Evolutionary conservation across 1,284 basidiomycete genomes (phyloP).

Genomic region (Xerocomus nothofagi): DNA sequence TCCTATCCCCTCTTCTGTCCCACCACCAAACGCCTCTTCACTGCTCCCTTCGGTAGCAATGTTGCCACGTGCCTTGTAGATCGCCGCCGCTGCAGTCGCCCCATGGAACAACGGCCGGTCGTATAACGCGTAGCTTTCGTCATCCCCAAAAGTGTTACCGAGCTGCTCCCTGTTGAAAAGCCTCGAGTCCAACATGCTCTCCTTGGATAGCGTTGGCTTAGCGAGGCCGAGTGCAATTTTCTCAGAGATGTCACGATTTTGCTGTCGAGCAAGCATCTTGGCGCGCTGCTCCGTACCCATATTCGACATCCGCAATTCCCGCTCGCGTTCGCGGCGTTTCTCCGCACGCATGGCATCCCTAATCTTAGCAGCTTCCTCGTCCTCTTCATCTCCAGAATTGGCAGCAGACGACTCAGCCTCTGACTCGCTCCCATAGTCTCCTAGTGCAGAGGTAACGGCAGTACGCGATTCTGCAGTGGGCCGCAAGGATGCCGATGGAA

Average conservation of each 20-base stretch:
- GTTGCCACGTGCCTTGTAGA: constrained; percentile 91
- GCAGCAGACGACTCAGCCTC: constrained; percentile 51
- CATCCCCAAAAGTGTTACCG: constrained; percentile 80
- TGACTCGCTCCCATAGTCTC: constrained; percentile 82
- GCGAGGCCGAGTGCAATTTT: constrained; percentile 98
- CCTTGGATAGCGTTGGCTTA: constrained; percentile 93
- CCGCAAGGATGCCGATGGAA: constrained; percentile 47
- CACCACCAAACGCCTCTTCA: constrained; percentile 90
- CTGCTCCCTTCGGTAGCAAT: constrained; percentile 69
- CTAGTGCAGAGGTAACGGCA: constrained; percentile 75
- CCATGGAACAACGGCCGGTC: constrained; percentile 96
- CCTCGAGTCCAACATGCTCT: constrained; percentile 95
- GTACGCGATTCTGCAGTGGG: constrained; percentile 60
- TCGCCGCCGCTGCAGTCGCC: constrained; percentile 93
- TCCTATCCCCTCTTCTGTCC: constrained; percentile 91
- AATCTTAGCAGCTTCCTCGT: constrained; percentile 83
- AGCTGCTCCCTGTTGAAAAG: constrained; percentile 96
- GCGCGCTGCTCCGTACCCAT: constrained; percentile 98
- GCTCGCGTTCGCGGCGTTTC: constrained; percentile 91
- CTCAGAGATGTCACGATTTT: constrained; percentile 98
- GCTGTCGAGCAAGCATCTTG: constrained; percentile 91
- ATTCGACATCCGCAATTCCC: constrained; percentile 98
- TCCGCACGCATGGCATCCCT: constrained; percentile 91
- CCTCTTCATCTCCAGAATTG: constrained; percentile 54
- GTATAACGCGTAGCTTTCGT: constrained; percentile 92